Evolutionary conservation across 2,329 filamentous ascomycete genomes (phyloP).

Genomic region (Phymatotrichopsis omnivora): DNA sequence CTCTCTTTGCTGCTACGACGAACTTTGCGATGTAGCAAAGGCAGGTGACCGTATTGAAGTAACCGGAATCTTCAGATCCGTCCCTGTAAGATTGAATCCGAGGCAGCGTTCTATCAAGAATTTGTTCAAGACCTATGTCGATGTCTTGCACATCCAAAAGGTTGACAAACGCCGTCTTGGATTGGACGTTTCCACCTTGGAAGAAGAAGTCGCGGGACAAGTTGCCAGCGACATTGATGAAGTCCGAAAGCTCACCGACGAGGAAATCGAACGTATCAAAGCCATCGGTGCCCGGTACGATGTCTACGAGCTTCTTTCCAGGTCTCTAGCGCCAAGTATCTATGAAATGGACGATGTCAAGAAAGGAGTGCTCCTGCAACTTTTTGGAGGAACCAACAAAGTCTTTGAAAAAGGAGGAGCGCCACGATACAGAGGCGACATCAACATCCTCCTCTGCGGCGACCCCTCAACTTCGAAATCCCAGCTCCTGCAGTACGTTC

Average conservation of each 20-base stretch:
- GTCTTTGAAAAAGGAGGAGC: slow-evolving; percentile 93
- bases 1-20: slow-evolving; percentile 90
- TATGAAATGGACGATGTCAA: slow-evolving; percentile 99
- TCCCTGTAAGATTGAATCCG: slow-evolving; percentile 86
- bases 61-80: slow-evolving; percentile 93
- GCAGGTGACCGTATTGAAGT: slow-evolving; percentile 92
- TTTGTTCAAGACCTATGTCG: slow-evolving; percentile 95
- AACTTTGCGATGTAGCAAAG: slow-evolving; percentile 95
- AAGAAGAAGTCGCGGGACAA: slow-evolving; percentile 66
- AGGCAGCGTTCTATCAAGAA: slow-evolving; percentile 86
- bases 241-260: slow-evolving; percentile 67
- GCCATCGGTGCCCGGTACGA: slow-evolving; percentile 69
- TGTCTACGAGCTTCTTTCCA: slow-evolving; percentile 83
- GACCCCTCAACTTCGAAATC: slow-evolving; percentile 96
- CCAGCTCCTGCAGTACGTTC: slow-evolving; percentile 84
- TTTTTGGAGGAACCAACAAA: slow-evolving; percentile 97
- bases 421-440: slow-evolving; percentile 91
- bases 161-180: slow-evolving; percentile 92
- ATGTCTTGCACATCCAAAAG: slow-evolving; percentile 91
- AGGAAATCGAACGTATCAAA: slow-evolving; percentile 83
- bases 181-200: slow-evolving; percentile 78
- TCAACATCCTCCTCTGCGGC: slow-evolving; percentile 92
- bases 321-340: slow-evolving; percentile 86
- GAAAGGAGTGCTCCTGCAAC: slow-evolving; percentile 91
- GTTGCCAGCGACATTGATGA: slow-evolving; percentile 66